These are phyloP conservation scores for Plasmodium knowlesi DNA, from an alignment of 169 alveolate genomes.

Conservation along the genomic window DNA sequence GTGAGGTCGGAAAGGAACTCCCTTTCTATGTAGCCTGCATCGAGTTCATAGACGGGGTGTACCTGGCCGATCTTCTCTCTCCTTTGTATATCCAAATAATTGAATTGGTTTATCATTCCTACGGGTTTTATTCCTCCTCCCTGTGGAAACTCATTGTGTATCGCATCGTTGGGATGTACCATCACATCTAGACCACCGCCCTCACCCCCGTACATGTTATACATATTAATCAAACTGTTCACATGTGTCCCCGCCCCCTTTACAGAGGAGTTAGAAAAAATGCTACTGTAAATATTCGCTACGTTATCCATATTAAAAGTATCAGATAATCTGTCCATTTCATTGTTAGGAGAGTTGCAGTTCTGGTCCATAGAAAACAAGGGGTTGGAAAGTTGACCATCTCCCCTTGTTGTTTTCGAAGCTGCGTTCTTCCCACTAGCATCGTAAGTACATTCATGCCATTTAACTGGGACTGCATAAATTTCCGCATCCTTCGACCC, in stretches of 20 bases:
- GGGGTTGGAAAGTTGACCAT: background rate
- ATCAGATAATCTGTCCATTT: background rate
- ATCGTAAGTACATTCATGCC: conserved; percentile 26
- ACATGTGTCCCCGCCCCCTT: background rate
- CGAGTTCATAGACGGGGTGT: conserved; percentile 7
- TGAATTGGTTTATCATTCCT: background rate
- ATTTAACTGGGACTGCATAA: conserved; percentile 13
- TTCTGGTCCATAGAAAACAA: background rate
- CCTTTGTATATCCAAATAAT: background rate
- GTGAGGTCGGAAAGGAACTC: background rate
- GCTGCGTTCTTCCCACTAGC: background rate
- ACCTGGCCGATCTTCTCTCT: background rate
- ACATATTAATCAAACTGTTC: background rate
- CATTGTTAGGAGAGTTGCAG: background rate
- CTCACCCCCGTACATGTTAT: background rate
- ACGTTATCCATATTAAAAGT: background rate
- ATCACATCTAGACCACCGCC: background rate
- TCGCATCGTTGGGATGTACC: background rate
- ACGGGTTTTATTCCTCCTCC: background rate
- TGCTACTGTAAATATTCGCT: conserved; percentile 37
- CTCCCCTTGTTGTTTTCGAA: background rate
- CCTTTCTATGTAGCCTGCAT: conserved; percentile 21
- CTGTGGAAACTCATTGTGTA: background rate
- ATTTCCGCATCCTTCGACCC: conserved; percentile 13
- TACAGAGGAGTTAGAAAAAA: conserved; percentile 5